phyloP scores from a whole-genome alignment of 2,329 filamentous ascomycete species.

The Stachybotrys chlorohalonatus region DNA sequence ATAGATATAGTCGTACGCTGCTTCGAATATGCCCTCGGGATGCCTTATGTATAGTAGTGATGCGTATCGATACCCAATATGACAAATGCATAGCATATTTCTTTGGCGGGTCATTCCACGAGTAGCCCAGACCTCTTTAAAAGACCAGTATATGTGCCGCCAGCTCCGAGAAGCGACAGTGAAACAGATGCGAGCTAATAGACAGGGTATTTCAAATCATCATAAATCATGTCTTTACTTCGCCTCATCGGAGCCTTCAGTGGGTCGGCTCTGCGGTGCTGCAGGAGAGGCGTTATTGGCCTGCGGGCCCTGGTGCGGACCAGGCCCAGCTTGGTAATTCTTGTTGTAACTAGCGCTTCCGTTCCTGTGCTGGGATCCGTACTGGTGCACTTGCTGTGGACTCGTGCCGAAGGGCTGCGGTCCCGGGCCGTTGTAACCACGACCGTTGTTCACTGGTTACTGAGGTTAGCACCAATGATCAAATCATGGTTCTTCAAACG shows the following conservation, averaged over 20 bases:
- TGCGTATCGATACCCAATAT: background rate
- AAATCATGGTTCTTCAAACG: constrained; percentile 1
- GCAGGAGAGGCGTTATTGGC: constrained; percentile 23
- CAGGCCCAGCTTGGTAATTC: constrained; percentile 23
- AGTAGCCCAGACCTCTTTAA: background rate
- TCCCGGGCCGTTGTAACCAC: constrained; percentile 49
- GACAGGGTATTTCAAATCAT: background rate
- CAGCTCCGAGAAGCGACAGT: background rate
- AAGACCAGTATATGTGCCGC: background rate
- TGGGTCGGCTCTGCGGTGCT: constrained; percentile 19
- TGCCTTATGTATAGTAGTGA: background rate
- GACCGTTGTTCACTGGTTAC: constrained; percentile 47
- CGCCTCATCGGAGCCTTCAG: constrained; percentile 34
- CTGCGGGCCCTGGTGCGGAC: constrained; percentile 30
- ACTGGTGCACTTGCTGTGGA: constrained; percentile 57
- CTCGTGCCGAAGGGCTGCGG: constrained; percentile 57
- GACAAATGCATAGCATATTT: background rate
- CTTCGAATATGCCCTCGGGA: background rate
- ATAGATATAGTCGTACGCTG: background rate
- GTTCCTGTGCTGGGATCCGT: constrained; percentile 45
- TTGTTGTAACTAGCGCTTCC: constrained; percentile 47
- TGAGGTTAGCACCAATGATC: constrained; percentile 25
- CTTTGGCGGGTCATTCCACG: background rate
- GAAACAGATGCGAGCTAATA: background rate
- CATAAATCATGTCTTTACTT: constrained; percentile 23